phyloP scores from a whole-genome alignment of 352 stramenopile species.

The Thraustotheca clavata region DNA sequence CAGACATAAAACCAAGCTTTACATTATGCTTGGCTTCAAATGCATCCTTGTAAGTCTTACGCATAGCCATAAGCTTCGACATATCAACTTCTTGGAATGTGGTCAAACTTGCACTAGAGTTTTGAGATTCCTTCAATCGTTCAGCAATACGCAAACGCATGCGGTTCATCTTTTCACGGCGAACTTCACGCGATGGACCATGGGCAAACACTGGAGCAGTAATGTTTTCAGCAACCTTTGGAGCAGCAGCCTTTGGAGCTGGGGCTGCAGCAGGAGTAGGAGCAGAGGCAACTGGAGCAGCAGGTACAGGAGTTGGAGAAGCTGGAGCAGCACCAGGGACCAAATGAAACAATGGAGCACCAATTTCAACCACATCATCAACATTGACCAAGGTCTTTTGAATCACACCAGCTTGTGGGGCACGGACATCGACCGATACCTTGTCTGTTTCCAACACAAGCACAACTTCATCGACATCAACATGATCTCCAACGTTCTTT shows the following conservation, averaged over 20 bases:
- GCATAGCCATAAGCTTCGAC: constrained; percentile 92
- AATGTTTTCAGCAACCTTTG: constrained; percentile 21
- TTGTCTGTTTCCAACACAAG: constrained; percentile 97
- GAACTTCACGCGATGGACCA: constrained; percentile 35
- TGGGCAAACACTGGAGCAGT: constrained; percentile 41
- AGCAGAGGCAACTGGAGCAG: constrained; percentile 16
- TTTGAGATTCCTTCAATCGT: constrained; percentile 97
- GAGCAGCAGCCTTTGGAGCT: constrained; percentile 22
- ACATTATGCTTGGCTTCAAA: constrained; percentile 98
- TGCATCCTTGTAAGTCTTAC: constrained; percentile 92
- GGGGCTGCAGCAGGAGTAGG: constrained; percentile 24
- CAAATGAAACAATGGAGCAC: constrained; percentile 83
- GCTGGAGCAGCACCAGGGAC: constrained; percentile 58
- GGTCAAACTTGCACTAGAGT: constrained; percentile 96
- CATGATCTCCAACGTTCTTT: constrained; percentile 86
- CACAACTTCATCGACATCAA: constrained; percentile 92
- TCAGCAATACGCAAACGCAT: constrained; percentile 97
- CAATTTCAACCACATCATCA: constrained; percentile 94
- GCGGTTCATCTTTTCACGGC: constrained; percentile 97
- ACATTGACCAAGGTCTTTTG: constrained; percentile 88
- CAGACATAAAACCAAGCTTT: constrained; percentile 99
- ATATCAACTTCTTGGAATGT: constrained; percentile 99
- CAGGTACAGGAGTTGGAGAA: constrained; percentile 20
- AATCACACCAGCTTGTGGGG: constrained; percentile 83
- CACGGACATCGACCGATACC: constrained; percentile 83